Conservation (phyloP, 1,284 basidiomycete species). For the Meripilus lineatus region DNA sequence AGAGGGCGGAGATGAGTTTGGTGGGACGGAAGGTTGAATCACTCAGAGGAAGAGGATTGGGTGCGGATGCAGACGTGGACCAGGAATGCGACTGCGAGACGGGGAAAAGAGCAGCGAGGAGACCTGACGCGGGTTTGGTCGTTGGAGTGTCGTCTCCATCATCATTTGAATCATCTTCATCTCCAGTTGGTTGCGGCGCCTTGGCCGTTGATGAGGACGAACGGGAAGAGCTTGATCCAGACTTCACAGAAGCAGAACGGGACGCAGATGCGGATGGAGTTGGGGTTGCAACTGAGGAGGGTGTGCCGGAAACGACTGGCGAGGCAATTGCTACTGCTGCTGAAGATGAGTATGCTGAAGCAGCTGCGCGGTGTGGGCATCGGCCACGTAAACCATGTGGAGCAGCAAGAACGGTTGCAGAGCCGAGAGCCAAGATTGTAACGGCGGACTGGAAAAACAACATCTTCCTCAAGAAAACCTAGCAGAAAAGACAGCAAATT, state of each 20-base stretch:
- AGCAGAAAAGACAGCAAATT: not conserved
- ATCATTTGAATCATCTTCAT: not conserved
- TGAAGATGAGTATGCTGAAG: conserved; percentile 1
- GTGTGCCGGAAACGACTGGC: not conserved
- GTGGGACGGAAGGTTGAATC: conserved; percentile 41
- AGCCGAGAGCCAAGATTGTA: conserved; percentile 17
- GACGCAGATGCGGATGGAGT: not conserved
- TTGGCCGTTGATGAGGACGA: not conserved
- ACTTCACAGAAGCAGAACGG: not conserved
- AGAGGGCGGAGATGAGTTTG: conserved; percentile 30
- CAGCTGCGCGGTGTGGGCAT: not conserved
- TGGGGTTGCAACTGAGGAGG: conserved; percentile 5
- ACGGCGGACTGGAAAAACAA: conserved; percentile 20
- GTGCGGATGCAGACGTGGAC: conserved; percentile 8
- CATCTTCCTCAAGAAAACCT: conserved; percentile 12
- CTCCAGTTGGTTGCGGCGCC: not conserved
- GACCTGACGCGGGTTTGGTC: conserved; percentile 2
- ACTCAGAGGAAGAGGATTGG: conserved; percentile 26
- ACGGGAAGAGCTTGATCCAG: not conserved
- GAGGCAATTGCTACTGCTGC: conserved; percentile 3
- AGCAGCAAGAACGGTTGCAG: conserved; percentile 17
- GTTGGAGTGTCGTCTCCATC: not conserved
- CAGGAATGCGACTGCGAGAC: conserved; percentile 2
- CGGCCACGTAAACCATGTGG: conserved; percentile 1
- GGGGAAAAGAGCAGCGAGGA: conserved; percentile 7